Evolutionary conservation across 192 early-diverging fungal species (phyloP).

Genomic region (Backusella sp.): DNA sequence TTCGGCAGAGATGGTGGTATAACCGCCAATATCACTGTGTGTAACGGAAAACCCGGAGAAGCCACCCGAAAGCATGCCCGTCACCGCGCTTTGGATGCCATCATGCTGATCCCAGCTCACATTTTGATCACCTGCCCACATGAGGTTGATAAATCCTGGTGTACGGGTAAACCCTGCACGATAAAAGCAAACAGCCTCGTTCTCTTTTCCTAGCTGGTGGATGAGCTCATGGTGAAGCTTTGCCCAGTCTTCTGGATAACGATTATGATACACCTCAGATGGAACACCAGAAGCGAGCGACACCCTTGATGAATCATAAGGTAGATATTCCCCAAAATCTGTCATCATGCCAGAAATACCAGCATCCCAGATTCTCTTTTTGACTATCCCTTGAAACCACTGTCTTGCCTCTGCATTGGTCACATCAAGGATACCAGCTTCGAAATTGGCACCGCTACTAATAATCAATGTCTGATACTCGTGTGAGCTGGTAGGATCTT

Average conservation of each 20-base stretch:
- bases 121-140: constrained; percentile 41
- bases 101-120: constrained; percentile 42
- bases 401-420: constrained; percentile 33
- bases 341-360: constrained; percentile 36
- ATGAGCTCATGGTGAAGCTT: constrained; percentile 29
- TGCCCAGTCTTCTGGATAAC: constrained; percentile 40
- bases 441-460: constrained; percentile 15
- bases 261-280: constrained; percentile 32
- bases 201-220: constrained; percentile 18
- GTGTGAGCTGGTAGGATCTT: not conserved
- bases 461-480: constrained; percentile 7
- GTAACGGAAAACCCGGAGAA: constrained; percentile 37
- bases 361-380: constrained; percentile 24
- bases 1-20: constrained; percentile 20
- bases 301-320: constrained; percentile 12
- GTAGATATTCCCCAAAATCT: constrained; percentile 41
- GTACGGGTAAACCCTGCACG: constrained; percentile 31
- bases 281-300: constrained; percentile 19
- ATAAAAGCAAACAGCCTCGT: constrained; percentile 32
- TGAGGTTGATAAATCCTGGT: constrained; percentile 32
- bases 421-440: constrained; percentile 36
- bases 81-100: constrained; percentile 41
- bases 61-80: constrained; percentile 36
- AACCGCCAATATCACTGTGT: constrained; percentile 40
- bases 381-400: constrained; percentile 40